Evolutionary conservation across 2,329 filamentous ascomycete genomes (phyloP).

Genomic region (Orbilia ellipsospora): DNA sequence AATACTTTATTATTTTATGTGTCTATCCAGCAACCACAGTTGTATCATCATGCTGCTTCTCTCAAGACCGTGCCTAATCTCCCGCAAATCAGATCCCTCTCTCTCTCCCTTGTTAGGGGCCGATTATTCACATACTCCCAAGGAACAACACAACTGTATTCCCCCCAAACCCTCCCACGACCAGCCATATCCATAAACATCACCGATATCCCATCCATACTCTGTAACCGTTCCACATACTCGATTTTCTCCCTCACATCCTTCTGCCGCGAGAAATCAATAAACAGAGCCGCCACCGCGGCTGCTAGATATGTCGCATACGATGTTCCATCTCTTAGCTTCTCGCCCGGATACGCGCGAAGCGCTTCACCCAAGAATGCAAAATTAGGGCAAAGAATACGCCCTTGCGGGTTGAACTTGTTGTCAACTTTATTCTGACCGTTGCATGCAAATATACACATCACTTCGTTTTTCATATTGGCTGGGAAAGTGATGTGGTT

Average conservation of each 20-base stretch:
- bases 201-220: neutral
- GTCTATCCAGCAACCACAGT: no score
- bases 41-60: no score
- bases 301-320: conserved; percentile 1
- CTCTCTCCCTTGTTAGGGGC: neutral
- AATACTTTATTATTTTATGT: no score
- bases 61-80: neutral
- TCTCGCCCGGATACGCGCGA: neutral
- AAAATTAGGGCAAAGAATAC: neutral
- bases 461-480: neutral
- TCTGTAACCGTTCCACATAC: neutral
- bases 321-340: neutral
- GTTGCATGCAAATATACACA: conserved; percentile 6
- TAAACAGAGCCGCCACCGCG: neutral
- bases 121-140: neutral
- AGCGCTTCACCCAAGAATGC: neutral
- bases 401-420: neutral
- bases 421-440: neutral
- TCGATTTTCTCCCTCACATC: neutral
- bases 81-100: neutral
- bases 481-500: conserved; percentile 1
- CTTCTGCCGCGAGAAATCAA: neutral
- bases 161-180: neutral
- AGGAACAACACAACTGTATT: neutral
- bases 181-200: neutral